Percentiles rank a stretch among this genome's conserved stretches.
Conservation (phyloP, 2,329 filamentous ascomycete genomes). For the Apiospora phragmitis region DNA sequence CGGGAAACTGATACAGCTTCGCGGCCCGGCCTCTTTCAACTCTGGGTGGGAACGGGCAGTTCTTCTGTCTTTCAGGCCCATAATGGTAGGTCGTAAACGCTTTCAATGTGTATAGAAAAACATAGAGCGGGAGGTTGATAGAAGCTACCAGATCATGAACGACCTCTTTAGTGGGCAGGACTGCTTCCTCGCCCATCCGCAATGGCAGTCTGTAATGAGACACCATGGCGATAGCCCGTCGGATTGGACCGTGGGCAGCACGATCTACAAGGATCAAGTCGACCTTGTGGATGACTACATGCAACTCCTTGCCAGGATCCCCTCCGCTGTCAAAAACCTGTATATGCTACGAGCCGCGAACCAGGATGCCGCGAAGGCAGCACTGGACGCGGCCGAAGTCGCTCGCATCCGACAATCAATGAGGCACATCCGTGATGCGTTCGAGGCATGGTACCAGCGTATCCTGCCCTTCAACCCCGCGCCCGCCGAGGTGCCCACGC, state of each 20-base stretch:
- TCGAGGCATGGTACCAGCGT: conserved; percentile 34
- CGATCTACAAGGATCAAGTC: conserved; percentile 22
- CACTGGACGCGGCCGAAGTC: conserved; percentile 29
- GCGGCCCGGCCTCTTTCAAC: conserved; percentile 9
- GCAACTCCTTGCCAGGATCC: conserved; percentile 34
- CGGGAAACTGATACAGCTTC: conserved; percentile 6
- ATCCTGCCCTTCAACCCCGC: conserved; percentile 25
- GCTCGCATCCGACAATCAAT: conserved; percentile 30
- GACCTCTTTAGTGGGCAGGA: conserved; percentile 19
- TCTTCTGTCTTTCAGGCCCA: conserved; percentile 12
- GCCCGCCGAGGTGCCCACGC: conserved; percentile 29
- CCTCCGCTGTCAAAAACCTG: conserved; percentile 33
- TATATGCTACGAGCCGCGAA: conserved; percentile 33
- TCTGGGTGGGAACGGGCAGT: conserved; percentile 11
- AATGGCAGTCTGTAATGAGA: conserved; percentile 37
- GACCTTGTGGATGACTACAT: conserved; percentile 35
- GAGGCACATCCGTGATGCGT: conserved; percentile 29
- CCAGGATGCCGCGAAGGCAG: conserved; percentile 22
- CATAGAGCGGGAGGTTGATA: background rate
- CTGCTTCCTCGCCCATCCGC: conserved; percentile 37
- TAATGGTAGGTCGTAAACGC: conserved; percentile 11
- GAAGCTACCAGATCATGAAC: conserved; percentile 12
- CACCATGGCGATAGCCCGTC: background rate
- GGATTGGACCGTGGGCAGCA: conserved; percentile 23
- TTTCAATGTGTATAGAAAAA: background rate